Evolutionary conservation across 2,329 filamentous ascomycete genomes (phyloP).

Genomic region (Xylariaceae sp.): DNA sequence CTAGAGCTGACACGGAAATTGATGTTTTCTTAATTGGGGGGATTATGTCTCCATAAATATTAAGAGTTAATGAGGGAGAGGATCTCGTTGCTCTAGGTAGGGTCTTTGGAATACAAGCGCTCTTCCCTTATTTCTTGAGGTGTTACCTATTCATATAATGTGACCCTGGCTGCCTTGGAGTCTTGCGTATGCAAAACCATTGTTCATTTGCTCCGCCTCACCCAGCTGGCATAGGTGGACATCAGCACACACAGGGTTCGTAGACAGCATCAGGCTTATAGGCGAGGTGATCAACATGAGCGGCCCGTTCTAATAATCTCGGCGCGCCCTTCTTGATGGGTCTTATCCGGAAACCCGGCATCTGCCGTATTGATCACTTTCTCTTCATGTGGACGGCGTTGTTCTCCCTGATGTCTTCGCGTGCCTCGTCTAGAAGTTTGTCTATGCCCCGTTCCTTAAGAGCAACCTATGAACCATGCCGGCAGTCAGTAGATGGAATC

Average conservation of each 20-base stretch:
- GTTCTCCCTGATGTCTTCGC: constrained; percentile 86
- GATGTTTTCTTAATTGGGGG: no score
- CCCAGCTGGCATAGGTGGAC: neutral
- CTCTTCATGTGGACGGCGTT: constrained; percentile 69
- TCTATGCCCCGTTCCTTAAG: constrained; percentile 91
- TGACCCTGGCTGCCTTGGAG: no score
- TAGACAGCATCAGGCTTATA: neutral
- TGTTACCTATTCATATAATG: no score
- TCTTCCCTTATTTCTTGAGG: no score
- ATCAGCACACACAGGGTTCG: neutral
- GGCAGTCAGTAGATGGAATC: constrained; percentile 1
- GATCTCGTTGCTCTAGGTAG: no score
- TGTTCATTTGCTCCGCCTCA: no score
- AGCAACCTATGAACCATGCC: constrained; percentile 62
- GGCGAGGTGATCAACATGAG: neutral
- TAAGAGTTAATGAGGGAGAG: no score
- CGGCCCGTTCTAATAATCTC: neutral
- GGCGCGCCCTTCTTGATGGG: neutral
- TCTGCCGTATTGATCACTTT: constrained; percentile 32
- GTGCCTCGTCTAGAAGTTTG: constrained; percentile 86
- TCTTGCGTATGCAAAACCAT: no score
- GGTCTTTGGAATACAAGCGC: no score
- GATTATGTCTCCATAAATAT: no score
- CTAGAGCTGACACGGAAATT: no score
- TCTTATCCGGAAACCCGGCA: constrained; percentile 27